Evolutionary conservation across 1,284 basidiomycete genomes (phyloP), one percentile per base, ranked within the genome.

Genomic region (Phlebopus sp.): DNA sequence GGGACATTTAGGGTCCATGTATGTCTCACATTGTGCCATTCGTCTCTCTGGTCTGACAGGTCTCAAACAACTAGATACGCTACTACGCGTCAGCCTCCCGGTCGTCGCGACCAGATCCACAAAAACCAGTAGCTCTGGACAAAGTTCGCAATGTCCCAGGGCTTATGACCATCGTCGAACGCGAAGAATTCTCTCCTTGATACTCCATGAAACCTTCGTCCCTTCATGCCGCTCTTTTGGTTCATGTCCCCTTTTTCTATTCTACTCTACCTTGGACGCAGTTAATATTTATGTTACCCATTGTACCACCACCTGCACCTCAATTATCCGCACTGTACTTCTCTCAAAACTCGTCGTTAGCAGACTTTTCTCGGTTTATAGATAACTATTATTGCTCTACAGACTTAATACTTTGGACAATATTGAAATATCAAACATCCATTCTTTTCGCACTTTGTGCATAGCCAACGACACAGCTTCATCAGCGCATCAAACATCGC

Each of bases 1-100:
- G 75, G 75, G 18, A 70, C 70, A 21, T 87, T 77, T 68, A 78
- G 75, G 61, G 81, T 86, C 13, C 69, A 78, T 53, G 86, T 86
- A 57, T 36, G 77, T 65, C 38, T 25, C 41, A 18, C 31, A 34
- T 37, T 41, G 32, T 42, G 41, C 36, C 39, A 34, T 31, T 21
- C 32, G 38, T 37, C 41, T 37, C 41, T 37, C 39, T 42, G 13
- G 45, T 25, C 42, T 31, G 10, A 42, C 10, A 4, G 21, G 21
- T 23, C 27, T 46, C 37, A 37, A 29, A 37, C n/a, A 11, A 46
- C 11, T 49, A 88, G 83, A 73, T 87, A 36, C 72, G 69, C 21
- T 88, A 88, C 58, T 66, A 64, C 19, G 86, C 83, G 6, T 72
- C 66, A 2, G 81, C 79, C 4, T 73, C 75, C 11, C 71, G 68